Percentiles rank a stretch among this genome's conserved stretches.
Evolutionary conservation across 1,284 basidiomycete species (phyloP).

Genomic region (Psilocybe mexicana): DNA sequence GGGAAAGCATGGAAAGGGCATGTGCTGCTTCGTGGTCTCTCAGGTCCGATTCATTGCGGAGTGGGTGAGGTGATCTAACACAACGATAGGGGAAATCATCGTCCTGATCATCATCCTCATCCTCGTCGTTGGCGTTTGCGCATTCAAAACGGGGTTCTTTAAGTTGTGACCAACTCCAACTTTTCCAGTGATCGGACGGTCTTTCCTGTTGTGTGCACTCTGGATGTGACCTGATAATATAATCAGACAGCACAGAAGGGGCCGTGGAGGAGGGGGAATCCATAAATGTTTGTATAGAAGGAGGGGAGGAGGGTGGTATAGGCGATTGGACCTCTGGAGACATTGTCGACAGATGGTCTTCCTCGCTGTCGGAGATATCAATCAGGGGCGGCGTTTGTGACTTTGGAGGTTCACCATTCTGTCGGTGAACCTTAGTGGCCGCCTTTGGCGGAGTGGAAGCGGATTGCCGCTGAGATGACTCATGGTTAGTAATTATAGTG

Average conservation of each 20-base stretch:
- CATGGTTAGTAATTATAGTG: not conserved
- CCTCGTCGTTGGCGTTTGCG: constrained; percentile 20
- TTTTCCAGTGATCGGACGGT: constrained; percentile 27
- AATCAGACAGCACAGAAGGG: constrained; percentile 30
- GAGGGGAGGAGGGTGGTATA: constrained; percentile 4
- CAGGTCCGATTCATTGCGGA: constrained; percentile 13
- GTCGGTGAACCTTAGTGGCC: constrained; percentile 2
- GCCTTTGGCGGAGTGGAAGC: constrained; percentile 3
- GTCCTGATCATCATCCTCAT: not conserved
- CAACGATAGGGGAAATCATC: not conserved
- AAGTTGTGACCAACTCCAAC: constrained; percentile 43
- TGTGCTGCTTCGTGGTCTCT: constrained; percentile 23
- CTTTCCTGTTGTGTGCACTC: constrained; percentile 22
- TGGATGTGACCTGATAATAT: constrained; percentile 33
- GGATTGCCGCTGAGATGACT: constrained; percentile 1
- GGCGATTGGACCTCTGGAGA: constrained; percentile 16
- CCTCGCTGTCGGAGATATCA: constrained; percentile 22
- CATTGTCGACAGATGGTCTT: constrained; percentile 19
- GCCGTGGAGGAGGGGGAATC: not conserved
- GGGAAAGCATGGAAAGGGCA: constrained; percentile 25
- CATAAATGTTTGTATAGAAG: constrained; percentile 11
- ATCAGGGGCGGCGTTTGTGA: constrained; percentile 20
- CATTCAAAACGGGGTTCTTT: constrained; percentile 30
- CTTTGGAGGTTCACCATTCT: constrained; percentile 10
- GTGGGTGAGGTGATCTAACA: constrained; percentile 3